A percentile compares a stretch with the other conserved stretches of the same genome.
These are phyloP conservation scores for Daldinia caldariorum DNA, from an alignment of 495 filamentous ascomycete species.

Conservation along the genomic window DNA sequence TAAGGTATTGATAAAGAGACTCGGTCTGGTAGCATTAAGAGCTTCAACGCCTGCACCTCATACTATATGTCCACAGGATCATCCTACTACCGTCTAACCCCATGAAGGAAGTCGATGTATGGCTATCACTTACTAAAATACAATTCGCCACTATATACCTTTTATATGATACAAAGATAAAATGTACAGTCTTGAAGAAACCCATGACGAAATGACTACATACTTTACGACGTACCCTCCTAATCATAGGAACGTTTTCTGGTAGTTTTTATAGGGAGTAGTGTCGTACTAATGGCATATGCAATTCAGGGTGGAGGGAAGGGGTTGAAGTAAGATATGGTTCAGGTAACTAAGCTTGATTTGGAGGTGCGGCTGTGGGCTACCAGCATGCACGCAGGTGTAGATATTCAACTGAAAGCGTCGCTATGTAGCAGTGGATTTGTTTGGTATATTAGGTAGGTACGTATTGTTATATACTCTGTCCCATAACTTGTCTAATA, in stretches of 20 bases:
- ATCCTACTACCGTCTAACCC: too few relatives aligned
- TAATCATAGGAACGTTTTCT: neutral
- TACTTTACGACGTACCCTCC: neutral
- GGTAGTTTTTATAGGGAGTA: neutral
- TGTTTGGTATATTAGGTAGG: neutral
- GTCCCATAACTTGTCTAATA: neutral
- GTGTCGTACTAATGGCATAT: neutral
- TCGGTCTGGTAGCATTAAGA: too few relatives aligned
- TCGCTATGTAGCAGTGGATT: neutral
- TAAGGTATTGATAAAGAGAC: too few relatives aligned
- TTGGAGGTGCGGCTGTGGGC: neutral
- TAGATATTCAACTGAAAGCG: too few relatives aligned
- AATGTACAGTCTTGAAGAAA: too few relatives aligned
- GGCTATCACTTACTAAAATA: too few relatives aligned
- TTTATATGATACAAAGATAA: too few relatives aligned
- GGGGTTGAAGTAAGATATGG: too few relatives aligned
- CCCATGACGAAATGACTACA: neutral
- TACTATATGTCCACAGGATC: too few relatives aligned
- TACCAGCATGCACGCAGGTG: neutral
- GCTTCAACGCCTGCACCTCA: too few relatives aligned
- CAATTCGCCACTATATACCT: too few relatives aligned
- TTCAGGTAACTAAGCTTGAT: neutral
- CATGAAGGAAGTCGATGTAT: too few relatives aligned
- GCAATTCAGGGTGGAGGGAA: neutral
- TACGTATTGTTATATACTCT: neutral